Base-by-base conservation (phyloP, 495 filamentous ascomycete species). In the Aspergillus nidulans region DNA sequence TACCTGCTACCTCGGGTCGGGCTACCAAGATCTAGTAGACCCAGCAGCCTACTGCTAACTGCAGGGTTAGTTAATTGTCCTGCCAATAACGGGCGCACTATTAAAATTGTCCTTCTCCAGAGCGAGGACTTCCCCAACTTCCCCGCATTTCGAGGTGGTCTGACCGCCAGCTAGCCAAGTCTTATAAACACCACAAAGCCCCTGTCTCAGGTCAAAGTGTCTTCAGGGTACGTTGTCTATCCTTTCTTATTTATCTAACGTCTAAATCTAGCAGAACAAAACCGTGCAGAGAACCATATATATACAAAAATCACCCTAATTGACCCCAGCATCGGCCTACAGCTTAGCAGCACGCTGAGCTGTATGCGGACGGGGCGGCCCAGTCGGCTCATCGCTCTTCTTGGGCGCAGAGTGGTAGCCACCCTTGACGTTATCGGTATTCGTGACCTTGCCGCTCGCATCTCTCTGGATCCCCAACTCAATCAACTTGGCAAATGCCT, bases 401-500 rank as follows among this genome's bases (percentile, higher is more conserved):
- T 82, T 83, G 13, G 82, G 81, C 18, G 81, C 81, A 28, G 80
- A 77, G 41, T 71, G 50, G 59, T 85, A 85, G 4, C 80, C 81
- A 34, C 78, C 78, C 47, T 77, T 63, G 25, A 63, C 61, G 61
- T 81, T 81, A 55, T 82, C 80, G 20, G 72, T 70, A 60, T 84
- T 82, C 41, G 72, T 63, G 34, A 83, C 63, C 5, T 49, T 63
- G 6, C 77, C 82, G 16, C 72, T 61, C 6, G 58, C 76, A 61
- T 85, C 81, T 43, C 82, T 75, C 39, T 65, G 56, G 44, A 85
- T 82, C 4, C 82, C 81, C 54, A 86, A 62, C 68, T 85, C 81
- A 34, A 84, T 47, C 69, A 86, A 59, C 68, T 85, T 86, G n/a
- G 75, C 76, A 65, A 85, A 86, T 10, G 75, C 81, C 57, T 76